Base-by-base conservation (phyloP, 1,139 yeast genomes). In the Yamadazyma songkhlaensis region DNA sequence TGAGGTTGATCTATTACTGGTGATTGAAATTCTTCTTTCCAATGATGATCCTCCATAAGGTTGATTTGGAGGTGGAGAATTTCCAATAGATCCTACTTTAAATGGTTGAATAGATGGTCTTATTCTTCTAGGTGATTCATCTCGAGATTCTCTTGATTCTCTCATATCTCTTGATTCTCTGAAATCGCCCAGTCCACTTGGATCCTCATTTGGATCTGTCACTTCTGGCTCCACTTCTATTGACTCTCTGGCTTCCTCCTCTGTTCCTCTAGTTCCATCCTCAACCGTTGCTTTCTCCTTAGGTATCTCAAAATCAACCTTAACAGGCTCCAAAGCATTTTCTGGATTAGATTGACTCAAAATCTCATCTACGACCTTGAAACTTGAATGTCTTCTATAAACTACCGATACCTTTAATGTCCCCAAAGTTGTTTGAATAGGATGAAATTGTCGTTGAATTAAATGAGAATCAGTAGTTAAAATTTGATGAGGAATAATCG, bases 361-460 rank as follows among this genome's bases (percentile, higher is more conserved):
- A 38, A 78, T 80, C 53, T 84, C 90, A 31, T 84, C 90, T 45
- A 72, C 77, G 13, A 87, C 66, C 29, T 73, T 65, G 59, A 90
- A 92, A 38, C 78, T 74, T 43, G 79, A 72, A 52, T 87, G 85
- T 29, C 68, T 72, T 42, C 98, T 73, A 54, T 84, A 90, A 5
- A 94, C 84, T 1, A 87, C 90, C 0, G 94, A 79, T 8, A 87
- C 73, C 44, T 79, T 72, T 35, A 92, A 60, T 2, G 82, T 65
- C 0, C 98, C 98, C 32, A 78, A 65, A 10, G 85, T 79, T 0
- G 96, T 87, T 40, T 74, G 72, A 2, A 92, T 77, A 0, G 94
- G 86, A 9, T 76, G 72, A 41, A 92, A 77, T 40, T 71, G 71
- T 52, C 77, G 77, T 37, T 79, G 84, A 17, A 72, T 72, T 43